Conservation (phyloP, 2,329 filamentous ascomycete species). For the Aureobasidium sp. region DNA sequence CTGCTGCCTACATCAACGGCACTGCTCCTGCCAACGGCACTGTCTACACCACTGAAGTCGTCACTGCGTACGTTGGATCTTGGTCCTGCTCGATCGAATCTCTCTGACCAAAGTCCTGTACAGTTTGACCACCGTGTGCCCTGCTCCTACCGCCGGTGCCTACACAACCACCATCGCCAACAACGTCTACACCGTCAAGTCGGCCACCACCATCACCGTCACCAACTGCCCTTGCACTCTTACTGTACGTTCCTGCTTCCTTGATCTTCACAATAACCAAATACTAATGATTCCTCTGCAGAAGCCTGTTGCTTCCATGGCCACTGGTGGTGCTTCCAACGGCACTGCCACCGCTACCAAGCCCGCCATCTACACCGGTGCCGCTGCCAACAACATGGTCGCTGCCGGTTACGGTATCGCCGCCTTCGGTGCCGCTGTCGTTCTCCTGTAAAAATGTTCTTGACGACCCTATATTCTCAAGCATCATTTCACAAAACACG, state of each 20-base stretch:
- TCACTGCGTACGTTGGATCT: slow-evolving; percentile 7
- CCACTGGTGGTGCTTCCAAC: not conserved
- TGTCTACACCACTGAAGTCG: slow-evolving; percentile 5
- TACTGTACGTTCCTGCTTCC: not conserved
- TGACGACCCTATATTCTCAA: not conserved
- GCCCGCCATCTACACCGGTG: slow-evolving; percentile 7
- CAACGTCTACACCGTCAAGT: slow-evolving; percentile 17
- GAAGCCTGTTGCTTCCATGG: not conserved
- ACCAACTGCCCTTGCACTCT: not conserved
- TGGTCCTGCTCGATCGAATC: not conserved
- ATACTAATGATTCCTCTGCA: not conserved
- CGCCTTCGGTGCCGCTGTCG: slow-evolving; percentile 11
- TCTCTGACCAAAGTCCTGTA: not conserved
- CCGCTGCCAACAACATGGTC: not conserved
- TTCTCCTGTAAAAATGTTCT: slow-evolving; percentile 4
- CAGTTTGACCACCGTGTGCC: slow-evolving; percentile 16
- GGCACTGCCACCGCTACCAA: slow-evolving; percentile 4
- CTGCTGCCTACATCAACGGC: slow-evolving; percentile 11
- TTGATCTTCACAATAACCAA: not conserved
- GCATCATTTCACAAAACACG: not conserved
- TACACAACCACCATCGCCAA: slow-evolving; percentile 8
- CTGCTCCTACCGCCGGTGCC: not conserved
- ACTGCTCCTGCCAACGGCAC: not conserved
- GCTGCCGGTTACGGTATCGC: slow-evolving; percentile 7
- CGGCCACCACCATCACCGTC: slow-evolving; percentile 17